phyloP scores from a whole-genome alignment of 2,329 filamentous ascomycete species.

The Fusarium sp. region DNA sequence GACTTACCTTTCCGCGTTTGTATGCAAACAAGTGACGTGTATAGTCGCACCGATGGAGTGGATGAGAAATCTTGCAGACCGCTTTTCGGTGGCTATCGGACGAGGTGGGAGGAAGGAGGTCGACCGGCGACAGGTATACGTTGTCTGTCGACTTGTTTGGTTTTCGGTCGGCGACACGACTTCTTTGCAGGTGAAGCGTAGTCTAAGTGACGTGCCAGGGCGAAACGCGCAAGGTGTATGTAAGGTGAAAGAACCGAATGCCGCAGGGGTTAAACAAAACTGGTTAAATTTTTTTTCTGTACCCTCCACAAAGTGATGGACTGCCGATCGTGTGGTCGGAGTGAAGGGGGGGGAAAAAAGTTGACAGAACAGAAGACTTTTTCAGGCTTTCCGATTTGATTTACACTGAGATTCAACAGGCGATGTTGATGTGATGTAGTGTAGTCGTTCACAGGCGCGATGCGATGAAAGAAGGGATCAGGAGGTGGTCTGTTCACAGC shows the following conservation, averaged over 20 bases:
- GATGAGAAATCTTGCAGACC: conserved; percentile 28
- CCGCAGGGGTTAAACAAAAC: conserved; percentile 28
- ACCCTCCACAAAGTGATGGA: conserved; percentile 32
- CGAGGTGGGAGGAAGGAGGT: conserved; percentile 36
- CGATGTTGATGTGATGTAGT: conserved; percentile 38
- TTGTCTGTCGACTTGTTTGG: conserved; percentile 25
- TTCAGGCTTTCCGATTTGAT: conserved; percentile 22
- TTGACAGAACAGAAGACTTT: conserved; percentile 21
- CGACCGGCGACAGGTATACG: conserved; percentile 47
- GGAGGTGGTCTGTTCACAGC: conserved; percentile 50
- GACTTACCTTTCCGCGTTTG: conserved; percentile 43
- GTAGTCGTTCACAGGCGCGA: conserved; percentile 37
- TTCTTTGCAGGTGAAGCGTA: conserved; percentile 19
- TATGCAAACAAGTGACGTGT: conserved; percentile 43
- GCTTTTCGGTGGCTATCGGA: conserved; percentile 27
- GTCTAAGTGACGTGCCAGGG: conserved; percentile 14
- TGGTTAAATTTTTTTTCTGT: conserved; percentile 32
- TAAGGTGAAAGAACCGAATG: conserved; percentile 25
- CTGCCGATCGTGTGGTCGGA: conserved; percentile 30
- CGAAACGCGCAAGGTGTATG: conserved; percentile 24
- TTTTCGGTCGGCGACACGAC: conserved; percentile 22
- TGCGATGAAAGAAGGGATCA: conserved; percentile 43
- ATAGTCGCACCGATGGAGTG: conserved; percentile 34
- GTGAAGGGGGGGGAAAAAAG: neutral
- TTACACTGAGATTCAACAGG: conserved; percentile 26